phyloP scores from a whole-genome alignment of 306 rosid genomes.

The Dryas alaskensis region DNA sequence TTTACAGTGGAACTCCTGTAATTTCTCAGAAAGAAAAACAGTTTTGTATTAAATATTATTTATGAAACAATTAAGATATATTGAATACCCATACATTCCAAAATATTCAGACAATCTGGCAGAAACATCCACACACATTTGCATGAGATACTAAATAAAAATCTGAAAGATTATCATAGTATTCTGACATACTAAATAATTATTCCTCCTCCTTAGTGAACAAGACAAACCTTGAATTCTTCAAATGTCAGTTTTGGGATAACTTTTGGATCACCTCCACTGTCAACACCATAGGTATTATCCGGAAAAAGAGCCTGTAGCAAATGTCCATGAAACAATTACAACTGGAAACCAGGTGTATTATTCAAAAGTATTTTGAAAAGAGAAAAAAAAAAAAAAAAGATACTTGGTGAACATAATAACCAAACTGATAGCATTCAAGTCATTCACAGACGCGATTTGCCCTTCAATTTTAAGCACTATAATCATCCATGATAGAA shows the following conservation, averaged over 20 bases:
- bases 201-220: background rate
- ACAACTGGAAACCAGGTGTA: background rate
- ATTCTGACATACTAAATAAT: background rate
- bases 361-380: background rate
- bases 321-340: slow-evolving; percentile 21
- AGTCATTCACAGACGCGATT: background rate
- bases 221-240: slow-evolving; percentile 75
- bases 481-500: background rate
- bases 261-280: slow-evolving; percentile 93
- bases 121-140: background rate
- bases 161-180: background rate
- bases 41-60: background rate
- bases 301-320: slow-evolving; percentile 94
- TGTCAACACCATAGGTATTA: slow-evolving; percentile 90
- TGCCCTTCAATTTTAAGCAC: background rate
- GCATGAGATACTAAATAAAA: background rate
- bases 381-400: background rate
- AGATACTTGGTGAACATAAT: background rate
- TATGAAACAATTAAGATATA: background rate
- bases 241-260: slow-evolving; percentile 88
- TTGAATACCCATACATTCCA: background rate
- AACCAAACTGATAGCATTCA: background rate
- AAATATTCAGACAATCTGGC: background rate
- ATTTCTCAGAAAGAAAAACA: slow-evolving; percentile 15
- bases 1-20: slow-evolving; percentile 90